phyloP scores from a whole-genome alignment of 441 rosid genomes.

The Metrosideros polymorpha region DNA sequence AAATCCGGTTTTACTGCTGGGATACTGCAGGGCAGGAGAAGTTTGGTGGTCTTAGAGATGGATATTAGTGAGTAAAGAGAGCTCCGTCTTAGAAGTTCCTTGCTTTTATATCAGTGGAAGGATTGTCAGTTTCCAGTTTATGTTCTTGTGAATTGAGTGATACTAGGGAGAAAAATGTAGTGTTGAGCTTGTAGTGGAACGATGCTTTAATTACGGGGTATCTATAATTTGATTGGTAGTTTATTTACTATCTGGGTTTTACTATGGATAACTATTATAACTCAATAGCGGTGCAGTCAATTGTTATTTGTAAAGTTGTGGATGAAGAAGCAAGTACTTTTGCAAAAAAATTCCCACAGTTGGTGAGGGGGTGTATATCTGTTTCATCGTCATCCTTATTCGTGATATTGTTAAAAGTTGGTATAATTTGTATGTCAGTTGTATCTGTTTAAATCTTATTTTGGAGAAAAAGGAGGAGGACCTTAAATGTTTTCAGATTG shows the following conservation, averaged over 20 bases:
- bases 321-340: background rate
- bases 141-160: background rate
- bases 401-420: background rate
- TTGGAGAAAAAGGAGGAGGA: background rate
- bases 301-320: background rate
- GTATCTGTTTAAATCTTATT: background rate
- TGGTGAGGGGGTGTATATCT: background rate
- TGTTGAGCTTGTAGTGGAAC: background rate
- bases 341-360: background rate
- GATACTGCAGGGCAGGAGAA: constrained; percentile 68
- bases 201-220: background rate
- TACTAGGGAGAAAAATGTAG: background rate
- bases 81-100: background rate
- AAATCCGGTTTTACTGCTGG: constrained; percentile 63
- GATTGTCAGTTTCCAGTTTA: background rate
- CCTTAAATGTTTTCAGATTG: background rate
- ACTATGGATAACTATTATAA: background rate
- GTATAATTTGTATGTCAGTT: background rate
- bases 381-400: background rate
- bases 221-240: background rate
- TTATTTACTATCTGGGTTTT: background rate
- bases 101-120: background rate
- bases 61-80: constrained; percentile 47
- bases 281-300: background rate
- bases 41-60: constrained; percentile 61